Conservation (phyloP, 345 rosid species). For the Aethionema arabicum region DNA sequence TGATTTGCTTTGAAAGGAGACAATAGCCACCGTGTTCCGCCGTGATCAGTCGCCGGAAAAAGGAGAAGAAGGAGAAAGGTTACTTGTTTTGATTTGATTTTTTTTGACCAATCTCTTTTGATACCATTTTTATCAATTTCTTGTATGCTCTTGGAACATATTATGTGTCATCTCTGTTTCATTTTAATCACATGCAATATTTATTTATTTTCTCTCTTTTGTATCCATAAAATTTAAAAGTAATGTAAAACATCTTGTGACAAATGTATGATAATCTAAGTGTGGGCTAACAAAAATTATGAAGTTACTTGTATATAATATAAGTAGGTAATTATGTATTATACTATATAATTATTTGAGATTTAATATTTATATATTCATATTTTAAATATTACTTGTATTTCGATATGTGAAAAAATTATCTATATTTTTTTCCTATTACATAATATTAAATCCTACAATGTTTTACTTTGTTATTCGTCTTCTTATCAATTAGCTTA, state of each 20-base stretch:
- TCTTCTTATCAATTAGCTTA: too few relatives aligned
- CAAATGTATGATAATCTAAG: neutral
- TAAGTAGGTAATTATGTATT: too few relatives aligned
- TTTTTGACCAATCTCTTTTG: slow-evolving; percentile 30
- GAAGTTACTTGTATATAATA: too few relatives aligned
- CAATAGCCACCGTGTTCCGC: neutral
- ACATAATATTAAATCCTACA: too few relatives aligned
- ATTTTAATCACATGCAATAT: slow-evolving; percentile 20
- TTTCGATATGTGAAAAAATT: too few relatives aligned
- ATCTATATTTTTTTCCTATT: too few relatives aligned
- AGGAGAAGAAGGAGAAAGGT: slow-evolving; percentile 26
- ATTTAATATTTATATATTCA: too few relatives aligned
- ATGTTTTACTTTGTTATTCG: too few relatives aligned
- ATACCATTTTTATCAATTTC: slow-evolving; percentile 15
- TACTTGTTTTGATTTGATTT: slow-evolving; percentile 34
- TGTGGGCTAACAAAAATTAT: neutral
- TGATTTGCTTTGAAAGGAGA: slow-evolving; percentile 40
- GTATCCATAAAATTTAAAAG: too few relatives aligned
- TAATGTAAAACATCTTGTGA: too few relatives aligned
- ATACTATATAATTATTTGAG: too few relatives aligned
- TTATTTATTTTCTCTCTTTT: slow-evolving; percentile 2
- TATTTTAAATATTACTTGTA: too few relatives aligned
- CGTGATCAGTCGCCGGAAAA: neutral
- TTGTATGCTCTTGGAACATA: slow-evolving; percentile 32
- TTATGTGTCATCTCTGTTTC: slow-evolving; percentile 26